These are phyloP conservation scores for Ceratobasidium sp. DNA, from an alignment of 1,284 basidiomycete species.

Conservation along the genomic window DNA sequence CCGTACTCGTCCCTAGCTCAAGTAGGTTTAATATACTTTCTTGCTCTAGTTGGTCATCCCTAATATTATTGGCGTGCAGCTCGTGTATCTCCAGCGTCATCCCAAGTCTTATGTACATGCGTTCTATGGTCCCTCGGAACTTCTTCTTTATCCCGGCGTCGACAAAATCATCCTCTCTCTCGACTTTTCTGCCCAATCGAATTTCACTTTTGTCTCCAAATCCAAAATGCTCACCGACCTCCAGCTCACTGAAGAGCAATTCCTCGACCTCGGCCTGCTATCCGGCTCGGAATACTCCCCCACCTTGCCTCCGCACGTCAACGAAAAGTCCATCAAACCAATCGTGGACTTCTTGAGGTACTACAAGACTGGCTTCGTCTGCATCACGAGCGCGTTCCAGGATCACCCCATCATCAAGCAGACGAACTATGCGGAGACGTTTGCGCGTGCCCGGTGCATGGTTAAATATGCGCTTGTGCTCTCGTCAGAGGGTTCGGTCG, in stretches of 20 bases:
- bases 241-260: slow-evolving; percentile 86
- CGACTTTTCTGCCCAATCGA: slow-evolving; percentile 76
- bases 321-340: slow-evolving; percentile 81
- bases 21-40: slow-evolving; percentile 63
- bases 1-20: slow-evolving; percentile 96
- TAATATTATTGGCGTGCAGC: slow-evolving; percentile 60
- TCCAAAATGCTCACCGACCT: slow-evolving; percentile 81
- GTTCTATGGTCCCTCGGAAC: slow-evolving; percentile 91
- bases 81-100: slow-evolving; percentile 95
- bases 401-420: slow-evolving; percentile 84
- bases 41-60: slow-evolving; percentile 1
- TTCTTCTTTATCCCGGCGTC: slow-evolving; percentile 89
- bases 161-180: slow-evolving; percentile 92
- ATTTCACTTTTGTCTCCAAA: slow-evolving; percentile 91
- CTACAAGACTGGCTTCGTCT: slow-evolving; percentile 87
- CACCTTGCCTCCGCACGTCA: slow-evolving; percentile 86
- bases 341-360: slow-evolving; percentile 91
- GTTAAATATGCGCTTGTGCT: slow-evolving; percentile 94
- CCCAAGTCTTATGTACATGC: slow-evolving; percentile 95
- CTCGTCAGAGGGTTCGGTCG: slow-evolving; percentile 88
- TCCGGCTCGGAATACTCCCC: slow-evolving; percentile 90
- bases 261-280: slow-evolving; percentile 93
- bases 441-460: slow-evolving; percentile 90
- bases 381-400: slow-evolving; percentile 76
- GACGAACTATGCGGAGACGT: slow-evolving; percentile 86